These are phyloP conservation scores for Botrytis elliptica DNA, from an alignment of 2,329 filamentous ascomycete genomes.

Conservation along the genomic window DNA sequence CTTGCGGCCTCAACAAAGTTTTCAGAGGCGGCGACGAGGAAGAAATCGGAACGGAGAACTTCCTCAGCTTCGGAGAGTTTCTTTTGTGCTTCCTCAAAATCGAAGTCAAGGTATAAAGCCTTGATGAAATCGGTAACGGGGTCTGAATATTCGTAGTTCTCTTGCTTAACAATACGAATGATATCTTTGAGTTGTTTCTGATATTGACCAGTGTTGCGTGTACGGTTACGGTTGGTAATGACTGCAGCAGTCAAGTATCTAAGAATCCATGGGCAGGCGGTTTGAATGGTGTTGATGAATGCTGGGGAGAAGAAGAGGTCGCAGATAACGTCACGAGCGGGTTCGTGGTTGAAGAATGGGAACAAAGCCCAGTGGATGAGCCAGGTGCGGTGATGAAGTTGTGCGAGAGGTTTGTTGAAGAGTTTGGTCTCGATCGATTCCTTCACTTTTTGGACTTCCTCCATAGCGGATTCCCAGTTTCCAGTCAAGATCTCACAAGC, in stretches of 20 bases:
- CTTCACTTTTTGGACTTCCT: slow-evolving; percentile 86
- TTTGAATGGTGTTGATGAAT: slow-evolving; percentile 99
- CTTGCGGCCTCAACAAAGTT: slow-evolving; percentile 90
- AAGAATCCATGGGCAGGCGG: slow-evolving; percentile 92
- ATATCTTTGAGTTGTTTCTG: slow-evolving; percentile 99
- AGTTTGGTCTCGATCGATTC: slow-evolving; percentile 91
- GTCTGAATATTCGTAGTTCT: slow-evolving; percentile 96
- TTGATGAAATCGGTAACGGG: slow-evolving; percentile 95
- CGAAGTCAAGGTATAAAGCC: slow-evolving; percentile 91
- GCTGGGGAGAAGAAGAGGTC: slow-evolving; percentile 96
- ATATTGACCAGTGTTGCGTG: slow-evolving; percentile 78
- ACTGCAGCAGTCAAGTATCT: slow-evolving; percentile 92
- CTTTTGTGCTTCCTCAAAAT: slow-evolving; percentile 94
- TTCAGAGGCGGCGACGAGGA: slow-evolving; percentile 81
- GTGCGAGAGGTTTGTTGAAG: slow-evolving; percentile 92
- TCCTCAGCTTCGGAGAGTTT: slow-evolving; percentile 85
- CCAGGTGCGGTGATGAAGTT: slow-evolving; percentile 96
- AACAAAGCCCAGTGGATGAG: slow-evolving; percentile 98
- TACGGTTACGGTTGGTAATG: slow-evolving; percentile 84
- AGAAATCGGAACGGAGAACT: slow-evolving; percentile 91
- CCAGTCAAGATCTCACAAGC: slow-evolving; percentile 92
- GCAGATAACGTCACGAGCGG: slow-evolving; percentile 83
- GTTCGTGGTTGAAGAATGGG: slow-evolving; percentile 97
- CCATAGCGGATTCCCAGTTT: slow-evolving; percentile 92
- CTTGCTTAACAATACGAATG: slow-evolving; percentile 91